These are phyloP conservation scores for Exophiala calicioides DNA, from an alignment of 2,329 filamentous ascomycete genomes.

Conservation along the genomic window DNA sequence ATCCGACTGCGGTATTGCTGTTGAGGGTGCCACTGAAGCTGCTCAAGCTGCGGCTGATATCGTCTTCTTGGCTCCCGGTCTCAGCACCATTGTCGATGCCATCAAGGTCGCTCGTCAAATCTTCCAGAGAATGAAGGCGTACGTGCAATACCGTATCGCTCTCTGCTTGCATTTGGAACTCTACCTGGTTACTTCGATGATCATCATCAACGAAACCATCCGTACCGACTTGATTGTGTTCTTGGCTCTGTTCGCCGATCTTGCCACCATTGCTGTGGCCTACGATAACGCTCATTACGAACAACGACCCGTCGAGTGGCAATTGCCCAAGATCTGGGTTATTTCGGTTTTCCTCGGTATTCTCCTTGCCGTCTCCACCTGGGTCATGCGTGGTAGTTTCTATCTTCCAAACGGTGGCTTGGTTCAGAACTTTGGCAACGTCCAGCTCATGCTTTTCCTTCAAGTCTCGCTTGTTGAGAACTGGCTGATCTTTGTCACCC, in stretches of 20 bases:
- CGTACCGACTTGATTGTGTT: slow-evolving; percentile 73
- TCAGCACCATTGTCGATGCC: slow-evolving; percentile 69
- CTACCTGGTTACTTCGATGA: slow-evolving; percentile 75
- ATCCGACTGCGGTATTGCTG: slow-evolving; percentile 72
- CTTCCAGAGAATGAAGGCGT: slow-evolving; percentile 77
- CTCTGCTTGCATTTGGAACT: slow-evolving; percentile 73
- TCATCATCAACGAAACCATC: slow-evolving; percentile 77
- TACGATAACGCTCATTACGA: slow-evolving; percentile 80
- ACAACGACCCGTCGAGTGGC: slow-evolving; percentile 74
- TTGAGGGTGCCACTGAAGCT: slow-evolving; percentile 71
- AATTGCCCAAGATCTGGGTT: slow-evolving; percentile 79
- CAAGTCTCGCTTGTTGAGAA: slow-evolving; percentile 91
- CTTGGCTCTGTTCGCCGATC: slow-evolving; percentile 75
- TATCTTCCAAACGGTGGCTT: slow-evolving; percentile 71
- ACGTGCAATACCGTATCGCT: slow-evolving; percentile 75
- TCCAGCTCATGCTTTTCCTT: slow-evolving; percentile 81
- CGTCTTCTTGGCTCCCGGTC: slow-evolving; percentile 71
- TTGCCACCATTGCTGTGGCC: slow-evolving; percentile 75
- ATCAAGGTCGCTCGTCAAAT: slow-evolving; percentile 75
- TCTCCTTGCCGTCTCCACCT: slow-evolving; percentile 69
- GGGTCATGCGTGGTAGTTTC: slow-evolving; percentile 70
- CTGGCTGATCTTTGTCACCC: slow-evolving; percentile 96
- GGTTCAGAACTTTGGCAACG: slow-evolving; percentile 71
- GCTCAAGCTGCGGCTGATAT: slow-evolving; percentile 73
- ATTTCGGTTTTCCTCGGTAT: slow-evolving; percentile 69